Base-by-base conservation (phyloP, 257 asterid species). In the Orobanche coerulescens region DNA sequence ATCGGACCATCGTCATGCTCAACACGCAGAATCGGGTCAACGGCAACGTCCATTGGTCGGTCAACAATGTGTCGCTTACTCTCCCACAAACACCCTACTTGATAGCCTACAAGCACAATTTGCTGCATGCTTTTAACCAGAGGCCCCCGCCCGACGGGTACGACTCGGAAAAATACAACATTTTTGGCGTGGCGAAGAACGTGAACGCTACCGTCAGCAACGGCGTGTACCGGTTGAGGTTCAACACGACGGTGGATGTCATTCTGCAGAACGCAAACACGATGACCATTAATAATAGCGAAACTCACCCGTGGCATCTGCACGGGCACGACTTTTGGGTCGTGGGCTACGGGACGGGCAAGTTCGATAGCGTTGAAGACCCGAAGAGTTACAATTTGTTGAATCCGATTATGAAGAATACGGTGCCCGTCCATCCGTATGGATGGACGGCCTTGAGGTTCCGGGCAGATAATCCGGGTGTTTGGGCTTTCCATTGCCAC, bases 261-360 rank as follows among this genome's bases (percentile, higher is more conserved):
- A 58, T 92, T 3, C 30, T 92, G 65, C 98, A 92, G 48, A 92
- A 92, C 9, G 95, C 98, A 0, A 92, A 88, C 46, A 82, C 90
- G 0, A 84, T 80, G 94, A 73, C 6, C 36, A 4, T 0, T 0
- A 80, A 81, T 6, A 86, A 82, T 13, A 92, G 98, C 8, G 98
- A 92, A 84, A 80, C 95, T 2, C 98, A 92, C 76, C 97, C 98
- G 1, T 92, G 98, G 98, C 98, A 92, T 75, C 79, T 92, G 1
- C 98, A 92, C 23, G 98, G 98, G 1, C 98, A 88, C 10, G 97
- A 92, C 33, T 92, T 92, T 24, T 92, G 98, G 98, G 95, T 92
- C 0, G 0, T 92, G 67, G 98, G 95, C 0, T 76, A 92, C 30
- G 97, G 95, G 0, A 5, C 24, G 4, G 98, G 95, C 0, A 92